Base-by-base conservation (phyloP, 768 basidiomycete species). In the Russula dissimulans region DNA sequence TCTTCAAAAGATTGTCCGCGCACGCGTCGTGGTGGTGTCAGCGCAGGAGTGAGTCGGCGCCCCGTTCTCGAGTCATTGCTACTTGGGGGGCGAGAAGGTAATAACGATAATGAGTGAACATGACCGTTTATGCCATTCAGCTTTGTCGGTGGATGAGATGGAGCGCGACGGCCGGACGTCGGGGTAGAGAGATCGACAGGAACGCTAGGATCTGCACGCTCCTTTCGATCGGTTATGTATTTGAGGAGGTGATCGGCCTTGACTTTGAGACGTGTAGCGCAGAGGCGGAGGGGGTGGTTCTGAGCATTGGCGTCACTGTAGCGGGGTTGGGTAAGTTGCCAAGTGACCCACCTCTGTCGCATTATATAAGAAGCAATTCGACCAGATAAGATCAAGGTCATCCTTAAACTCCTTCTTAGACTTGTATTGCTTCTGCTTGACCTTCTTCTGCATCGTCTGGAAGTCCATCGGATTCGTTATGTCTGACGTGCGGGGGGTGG, bases 391-490 rank as follows among this genome's bases (percentile, higher is more conserved):
- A 66, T 95, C 91, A 45, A 99, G 77, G 74, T 99, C 97, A 60
- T 90, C 87, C 64, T 87, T 87, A 73, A 99, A 98, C 67, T 95
- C 90, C 64, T 84, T 79, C 75, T 98, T 98, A 34, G 86, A 91
- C 74, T 95, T 94, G 81, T 97, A 97, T 50, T 83, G 80, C 70
- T 89, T 91, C 60, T 81, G 77, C 76, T 97, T 98, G 70, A 97
- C 88, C 74, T 95, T 95, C 80, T 86, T 92, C 54, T 87, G 79
- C 82, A 99, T 89, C 0, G 94, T 89, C 62, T 85, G 85, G 46
- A 98, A 78, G 76, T 99, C 97, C 97, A 99, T 99, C 5, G 97
- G 94, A 63, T 85, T 85, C 57, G 86, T 75, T 71, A 99, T 97
- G 66, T 95, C 97, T 98, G 68, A 11, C 22, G 44, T 34, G 39